Base-by-base conservation (phyloP, 148 eudicot species). In the Fagopyrum esculentum region DNA sequence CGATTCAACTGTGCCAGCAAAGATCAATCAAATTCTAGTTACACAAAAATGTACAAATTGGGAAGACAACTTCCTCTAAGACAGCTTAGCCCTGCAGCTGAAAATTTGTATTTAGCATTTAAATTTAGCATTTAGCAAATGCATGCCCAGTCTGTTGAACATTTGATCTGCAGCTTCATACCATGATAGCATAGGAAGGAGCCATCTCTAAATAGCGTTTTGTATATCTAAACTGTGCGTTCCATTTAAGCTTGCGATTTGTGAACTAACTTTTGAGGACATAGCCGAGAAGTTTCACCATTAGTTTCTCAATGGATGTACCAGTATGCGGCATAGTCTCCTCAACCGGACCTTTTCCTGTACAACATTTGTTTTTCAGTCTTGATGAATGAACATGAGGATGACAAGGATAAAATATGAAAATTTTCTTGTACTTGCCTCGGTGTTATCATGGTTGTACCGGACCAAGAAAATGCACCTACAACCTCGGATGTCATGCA, bases 401-500 rank as follows among this genome's bases (percentile, higher is more conserved):
- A 22, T n/a, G 46, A 5, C 9, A 16, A 15, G 51, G 52, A 44
- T 44, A 11, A n/a, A 47, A 6, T 3, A 22, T 22, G 49, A 50
- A 22, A 47, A 45, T 44, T 16, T 45, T 13, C 9, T 56, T 26
- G 3, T 56, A 80, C 81, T 82, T 83, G 79, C 98, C 97, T 92
- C 87, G 0, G 80, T 76, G 49, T 82, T 84, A 71, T 90, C 90
- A 66, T 95, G 97, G 79, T 82, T 84, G 68, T 95, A 95, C 73
- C 83, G 85, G 55, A 95, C 84, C 80, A 78, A 77, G 88, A 95
- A 95, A 78, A 90, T 77, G 86, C 99, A 95, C 82, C 99, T 84
- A 87, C 99, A 95, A 64, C 97, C 99, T 81, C 97, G 82, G 71
- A 92, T 85, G 75, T 95, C 99, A 78, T 95, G 99, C 92, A 88